Base-by-base conservation (phyloP, 1,284 basidiomycete species). In the Boletus nobilissimus region DNA sequence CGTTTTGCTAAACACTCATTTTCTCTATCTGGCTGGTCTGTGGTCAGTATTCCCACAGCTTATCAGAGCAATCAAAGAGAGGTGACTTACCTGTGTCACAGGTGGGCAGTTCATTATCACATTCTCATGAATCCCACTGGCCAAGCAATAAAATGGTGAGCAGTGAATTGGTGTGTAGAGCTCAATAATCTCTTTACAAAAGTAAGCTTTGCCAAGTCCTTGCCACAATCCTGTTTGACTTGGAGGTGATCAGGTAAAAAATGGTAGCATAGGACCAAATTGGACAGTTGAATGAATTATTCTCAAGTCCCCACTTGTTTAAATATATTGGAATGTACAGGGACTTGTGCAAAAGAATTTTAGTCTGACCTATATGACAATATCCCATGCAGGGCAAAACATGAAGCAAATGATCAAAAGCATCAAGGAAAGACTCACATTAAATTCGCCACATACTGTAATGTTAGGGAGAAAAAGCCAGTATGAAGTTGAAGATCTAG, bases 271-370 rank as follows among this genome's bases (percentile, higher is more conserved):
- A 5, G 77, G 77, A 10, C 75, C 83, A 5, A 86, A 83, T 43
- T 62, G 64, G 0, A 83, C 81, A 0, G 72, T 82, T 2, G 74
- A 80, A 1, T 70, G 65, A 0, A 86, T 86, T 36, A 73, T 85
- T 8, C 78, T 80, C 1, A 80, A 86, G 64, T 86, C 83, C 1
- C 79, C 80, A 9, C 76, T 86, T 1, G 82, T 86, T 11, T 76
- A 83, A 18, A 70, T 83, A 9, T 86, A 82, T 51, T 39, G 76
- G 0, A 77, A 74, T 32, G 8, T 73, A 2, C 71, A 75, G 38
- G 24, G 13, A 7, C 18, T 68, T 5, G 8, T 26, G 29, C 8
- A 62, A 3, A 68, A 10, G 1, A 71, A 73, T 24, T 75, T 79
- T 22, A 3, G 18, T 1, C 73, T 14, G 6, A 57, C 60, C 0